Evolutionary conservation across 306 rosid species (phyloP).

Genomic region (Gynostemma pentaphyllum): DNA sequence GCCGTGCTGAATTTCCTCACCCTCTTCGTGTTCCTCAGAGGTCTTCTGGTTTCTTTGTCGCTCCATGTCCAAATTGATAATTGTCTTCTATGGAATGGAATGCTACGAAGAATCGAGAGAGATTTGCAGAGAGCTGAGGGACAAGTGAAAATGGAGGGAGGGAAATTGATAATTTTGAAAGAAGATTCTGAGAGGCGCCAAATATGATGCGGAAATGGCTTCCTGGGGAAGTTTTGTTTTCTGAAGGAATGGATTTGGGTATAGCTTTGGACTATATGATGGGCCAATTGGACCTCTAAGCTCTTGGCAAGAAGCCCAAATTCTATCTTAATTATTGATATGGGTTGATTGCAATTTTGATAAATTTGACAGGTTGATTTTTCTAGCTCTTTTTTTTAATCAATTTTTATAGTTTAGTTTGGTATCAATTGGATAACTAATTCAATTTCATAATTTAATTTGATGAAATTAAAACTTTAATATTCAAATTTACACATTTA

Average conservation of each 20-base stretch:
- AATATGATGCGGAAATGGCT: background rate
- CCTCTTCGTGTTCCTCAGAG: conserved; percentile 36
- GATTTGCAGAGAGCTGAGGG: background rate
- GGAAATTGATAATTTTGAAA: conserved; percentile 3
- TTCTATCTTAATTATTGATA: too few relatives aligned
- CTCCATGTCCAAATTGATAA: conserved; percentile 52
- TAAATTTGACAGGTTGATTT: too few relatives aligned
- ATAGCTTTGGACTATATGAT: background rate
- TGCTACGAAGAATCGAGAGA: background rate
- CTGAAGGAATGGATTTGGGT: background rate
- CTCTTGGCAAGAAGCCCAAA: background rate
- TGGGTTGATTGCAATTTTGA: too few relatives aligned
- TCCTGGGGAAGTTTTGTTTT: conserved; percentile 4
- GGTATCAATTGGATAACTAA: too few relatives aligned
- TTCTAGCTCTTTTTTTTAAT: too few relatives aligned
- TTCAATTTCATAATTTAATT: too few relatives aligned
- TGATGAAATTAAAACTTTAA: too few relatives aligned
- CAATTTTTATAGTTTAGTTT: too few relatives aligned
- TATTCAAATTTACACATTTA: too few relatives aligned
- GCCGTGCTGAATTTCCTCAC: conserved; percentile 70
- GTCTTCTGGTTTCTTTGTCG: conserved; percentile 46
- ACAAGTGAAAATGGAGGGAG: background rate
- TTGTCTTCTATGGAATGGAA: too few relatives aligned
- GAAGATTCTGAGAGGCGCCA: conserved; percentile 1
- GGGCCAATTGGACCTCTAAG: background rate